Percentiles rank a stretch among this genome's conserved stretches.
Conservation (phyloP, 495 filamentous ascomycete genomes). For the Hypoxylon intermedium region DNA sequence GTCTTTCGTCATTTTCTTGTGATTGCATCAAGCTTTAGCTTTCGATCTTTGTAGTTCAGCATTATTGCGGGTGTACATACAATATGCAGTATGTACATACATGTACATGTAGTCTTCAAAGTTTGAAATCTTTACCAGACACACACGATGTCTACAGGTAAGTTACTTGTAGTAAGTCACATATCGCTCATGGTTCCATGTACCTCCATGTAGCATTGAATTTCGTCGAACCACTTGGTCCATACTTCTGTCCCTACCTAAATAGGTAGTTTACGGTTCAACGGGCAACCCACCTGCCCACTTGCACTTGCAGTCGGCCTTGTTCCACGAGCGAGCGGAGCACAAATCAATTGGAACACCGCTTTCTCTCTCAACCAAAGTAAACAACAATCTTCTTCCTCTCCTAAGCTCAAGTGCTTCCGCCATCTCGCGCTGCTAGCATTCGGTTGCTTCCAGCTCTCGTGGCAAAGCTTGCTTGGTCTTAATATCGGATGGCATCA, state of each 20-base stretch:
- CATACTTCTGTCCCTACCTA: too few species aligned
- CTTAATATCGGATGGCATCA: constrained; percentile 35
- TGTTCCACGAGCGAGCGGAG: constrained; percentile 2
- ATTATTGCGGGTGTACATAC: background rate
- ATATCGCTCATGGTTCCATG: too few species aligned
- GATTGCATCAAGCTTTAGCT: background rate
- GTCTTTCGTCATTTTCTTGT: background rate
- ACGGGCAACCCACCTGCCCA: constrained; percentile 1
- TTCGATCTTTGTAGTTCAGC: background rate
- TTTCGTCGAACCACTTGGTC: constrained; percentile 14
- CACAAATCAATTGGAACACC: constrained; percentile 17
- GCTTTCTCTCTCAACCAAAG: too few species aligned
- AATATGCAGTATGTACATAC: background rate
- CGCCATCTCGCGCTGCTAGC: too few species aligned
- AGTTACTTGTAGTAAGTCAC: too few species aligned
- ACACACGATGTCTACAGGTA: too few species aligned
- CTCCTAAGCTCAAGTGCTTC: background rate
- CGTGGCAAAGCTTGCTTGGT: too few species aligned
- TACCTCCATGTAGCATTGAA: constrained; percentile 24
- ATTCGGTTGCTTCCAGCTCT: too few species aligned
- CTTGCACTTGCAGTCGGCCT: too few species aligned
- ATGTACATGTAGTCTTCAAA: background rate
- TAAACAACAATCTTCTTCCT: too few species aligned
- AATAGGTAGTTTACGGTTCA: background rate
- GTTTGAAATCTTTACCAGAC: constrained; percentile 3